Conservation (phyloP, 2,329 filamentous ascomycete species). For the Botrytis hyacinthi region DNA sequence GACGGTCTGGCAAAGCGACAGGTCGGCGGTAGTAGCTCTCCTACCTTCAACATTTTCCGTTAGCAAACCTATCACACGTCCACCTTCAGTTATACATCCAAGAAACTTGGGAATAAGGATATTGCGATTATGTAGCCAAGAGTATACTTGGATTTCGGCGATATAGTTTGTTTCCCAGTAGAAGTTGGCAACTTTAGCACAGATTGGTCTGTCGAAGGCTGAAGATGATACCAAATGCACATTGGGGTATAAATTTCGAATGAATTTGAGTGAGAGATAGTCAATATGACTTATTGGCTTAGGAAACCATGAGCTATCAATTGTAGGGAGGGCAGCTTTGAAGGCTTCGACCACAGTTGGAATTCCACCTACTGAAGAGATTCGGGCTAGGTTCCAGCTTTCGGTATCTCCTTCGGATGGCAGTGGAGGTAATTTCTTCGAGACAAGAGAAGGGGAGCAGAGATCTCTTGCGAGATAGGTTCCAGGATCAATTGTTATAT, state of each 20-base stretch:
- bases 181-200: background rate
- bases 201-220: conserved; percentile 25
- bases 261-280: conserved; percentile 39
- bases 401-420: conserved; percentile 38
- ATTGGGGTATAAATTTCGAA: conserved; percentile 24
- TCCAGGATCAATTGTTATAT: conserved; percentile 42
- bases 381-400: conserved; percentile 42
- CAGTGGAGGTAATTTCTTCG: conserved; percentile 41
- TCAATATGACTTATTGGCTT: conserved; percentile 34
- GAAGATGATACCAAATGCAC: conserved; percentile 26
- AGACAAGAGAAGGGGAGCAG: conserved; percentile 39
- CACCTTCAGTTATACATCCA: conserved; percentile 33
- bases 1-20: conserved; percentile 33
- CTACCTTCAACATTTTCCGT: conserved; percentile 36
- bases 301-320: conserved; percentile 41
- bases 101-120: conserved; percentile 38
- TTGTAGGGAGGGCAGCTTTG: conserved; percentile 36
- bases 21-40: conserved; percentile 36
- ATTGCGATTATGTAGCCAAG: conserved; percentile 29
- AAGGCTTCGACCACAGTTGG: conserved; percentile 35
- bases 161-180: background rate
- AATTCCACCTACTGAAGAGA: conserved; percentile 35
- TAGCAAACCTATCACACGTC: background rate
- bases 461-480: conserved; percentile 39
- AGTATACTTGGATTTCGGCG: conserved; percentile 29